Conservation (phyloP, 192 early-diverging fungal species). For the Backusella macrospora region DNA sequence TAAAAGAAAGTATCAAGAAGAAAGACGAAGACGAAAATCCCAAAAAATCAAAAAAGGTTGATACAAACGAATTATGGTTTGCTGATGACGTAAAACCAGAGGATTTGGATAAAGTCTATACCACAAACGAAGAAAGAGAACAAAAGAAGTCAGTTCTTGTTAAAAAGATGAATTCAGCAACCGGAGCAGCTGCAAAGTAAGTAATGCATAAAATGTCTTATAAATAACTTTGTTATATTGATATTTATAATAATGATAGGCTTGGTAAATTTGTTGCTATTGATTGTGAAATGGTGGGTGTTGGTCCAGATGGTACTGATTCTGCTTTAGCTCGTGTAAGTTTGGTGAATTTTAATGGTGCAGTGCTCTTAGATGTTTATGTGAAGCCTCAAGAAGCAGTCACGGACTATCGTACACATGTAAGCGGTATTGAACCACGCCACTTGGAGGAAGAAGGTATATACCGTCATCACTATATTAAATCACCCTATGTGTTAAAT, state of each 20-base stretch:
- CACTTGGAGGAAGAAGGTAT: conserved; percentile 54
- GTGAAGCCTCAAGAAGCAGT: conserved; percentile 83
- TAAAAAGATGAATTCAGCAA: conserved; percentile 29
- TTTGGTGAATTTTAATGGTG: conserved; percentile 93
- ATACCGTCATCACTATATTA: neutral
- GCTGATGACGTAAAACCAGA: conserved; percentile 53
- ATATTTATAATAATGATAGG: conserved; percentile 39
- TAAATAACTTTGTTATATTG: conserved; percentile 13
- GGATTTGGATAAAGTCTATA: conserved; percentile 51
- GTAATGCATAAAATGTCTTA: neutral
- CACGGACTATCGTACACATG: conserved; percentile 91
- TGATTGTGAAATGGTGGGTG: conserved; percentile 99
- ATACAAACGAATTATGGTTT: conserved; percentile 54
- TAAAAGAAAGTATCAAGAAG: conserved; percentile 15
- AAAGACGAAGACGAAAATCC: conserved; percentile 9
- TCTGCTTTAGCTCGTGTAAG: conserved; percentile 93
- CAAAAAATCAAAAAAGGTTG: conserved; percentile 22
- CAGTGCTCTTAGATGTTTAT: conserved; percentile 80
- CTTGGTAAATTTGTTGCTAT: conserved; percentile 91
- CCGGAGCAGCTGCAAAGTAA: conserved; percentile 35
- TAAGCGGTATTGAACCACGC: conserved; percentile 89
- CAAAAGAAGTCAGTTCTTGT: conserved; percentile 44
- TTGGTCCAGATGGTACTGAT: conserved; percentile 76
- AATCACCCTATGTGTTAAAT: no score
- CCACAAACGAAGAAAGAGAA: conserved; percentile 32